These are phyloP conservation scores for Kregervanrija fluxuum DNA, from an alignment of 805 yeast genomes.

Conservation along the genomic window DNA sequence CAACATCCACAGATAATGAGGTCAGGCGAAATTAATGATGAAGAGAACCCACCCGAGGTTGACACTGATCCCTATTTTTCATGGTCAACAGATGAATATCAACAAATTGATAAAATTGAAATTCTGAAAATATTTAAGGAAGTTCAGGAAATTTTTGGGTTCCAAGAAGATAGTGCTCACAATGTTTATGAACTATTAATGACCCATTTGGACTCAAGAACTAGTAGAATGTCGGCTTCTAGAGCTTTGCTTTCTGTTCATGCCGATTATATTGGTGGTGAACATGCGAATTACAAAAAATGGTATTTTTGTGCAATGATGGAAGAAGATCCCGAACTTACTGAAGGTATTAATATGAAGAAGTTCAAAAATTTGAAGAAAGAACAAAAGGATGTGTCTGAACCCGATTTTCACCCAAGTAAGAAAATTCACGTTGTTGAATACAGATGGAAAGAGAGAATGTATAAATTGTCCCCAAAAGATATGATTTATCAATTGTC, in stretches of 20 bases:
- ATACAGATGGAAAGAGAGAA: constrained; percentile 65
- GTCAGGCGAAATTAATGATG: too few species aligned
- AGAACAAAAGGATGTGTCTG: constrained; percentile 31
- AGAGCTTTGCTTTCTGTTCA: constrained; percentile 73
- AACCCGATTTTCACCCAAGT: constrained; percentile 17
- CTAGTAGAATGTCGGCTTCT: constrained; percentile 68
- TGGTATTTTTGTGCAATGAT: constrained; percentile 90
- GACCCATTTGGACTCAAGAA: constrained; percentile 77
- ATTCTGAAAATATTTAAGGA: constrained; percentile 55
- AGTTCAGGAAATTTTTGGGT: constrained; percentile 65
- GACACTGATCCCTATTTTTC: constrained; percentile 42
- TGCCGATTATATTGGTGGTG: constrained; percentile 90
- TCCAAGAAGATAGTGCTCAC: constrained; percentile 68
- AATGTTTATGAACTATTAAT: constrained; percentile 80
- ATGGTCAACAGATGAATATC: constrained; percentile 53
- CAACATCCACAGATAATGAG: too few species aligned
- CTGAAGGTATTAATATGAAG: constrained; percentile 56
- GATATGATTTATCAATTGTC: constrained; percentile 64
- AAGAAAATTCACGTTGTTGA: constrained; percentile 64
- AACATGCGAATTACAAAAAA: constrained; percentile 74
- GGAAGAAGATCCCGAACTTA: constrained; percentile 58
- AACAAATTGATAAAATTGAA: constrained; percentile 64
- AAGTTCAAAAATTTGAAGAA: constrained; percentile 53
- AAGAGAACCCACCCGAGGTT: constrained; percentile 1
- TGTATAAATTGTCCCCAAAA: constrained; percentile 44